Conservation (phyloP, 768 basidiomycete genomes). For the Kwoniella europaea region DNA sequence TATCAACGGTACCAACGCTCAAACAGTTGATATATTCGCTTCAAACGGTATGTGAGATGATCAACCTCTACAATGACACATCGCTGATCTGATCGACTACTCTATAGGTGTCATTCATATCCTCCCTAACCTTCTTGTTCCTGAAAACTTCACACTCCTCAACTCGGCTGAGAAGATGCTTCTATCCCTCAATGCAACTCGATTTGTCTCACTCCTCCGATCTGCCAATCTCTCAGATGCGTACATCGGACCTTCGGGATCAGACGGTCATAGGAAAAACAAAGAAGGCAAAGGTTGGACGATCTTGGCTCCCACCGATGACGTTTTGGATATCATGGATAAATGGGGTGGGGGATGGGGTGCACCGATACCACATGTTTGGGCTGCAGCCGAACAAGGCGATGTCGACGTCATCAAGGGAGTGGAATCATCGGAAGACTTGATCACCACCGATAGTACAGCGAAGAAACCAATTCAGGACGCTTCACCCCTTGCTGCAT, state of each 20-base stretch:
- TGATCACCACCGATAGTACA: slow-evolving; percentile 60
- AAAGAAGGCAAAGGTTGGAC: slow-evolving; percentile 66
- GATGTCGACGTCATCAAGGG: neutral
- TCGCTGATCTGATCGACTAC: neutral
- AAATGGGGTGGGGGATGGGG: slow-evolving; percentile 33
- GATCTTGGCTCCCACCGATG: slow-evolving; percentile 88
- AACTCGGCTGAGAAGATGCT: slow-evolving; percentile 92
- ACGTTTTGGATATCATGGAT: slow-evolving; percentile 65
- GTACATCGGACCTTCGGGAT: slow-evolving; percentile 55
- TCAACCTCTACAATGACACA: no score
- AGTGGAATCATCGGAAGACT: neutral
- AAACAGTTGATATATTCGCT: slow-evolving; percentile 79
- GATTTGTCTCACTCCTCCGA: slow-evolving; percentile 85
- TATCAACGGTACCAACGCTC: slow-evolving; percentile 61
- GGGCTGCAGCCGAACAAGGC: slow-evolving; percentile 13
- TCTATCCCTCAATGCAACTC: slow-evolving; percentile 85
- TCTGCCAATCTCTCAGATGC: slow-evolving; percentile 70
- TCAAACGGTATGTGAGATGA: slow-evolving; percentile 67
- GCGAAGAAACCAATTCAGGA: slow-evolving; percentile 62
- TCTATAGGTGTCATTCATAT: slow-evolving; percentile 79
- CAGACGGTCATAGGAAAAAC: slow-evolving; percentile 35
- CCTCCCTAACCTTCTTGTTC: slow-evolving; percentile 79
- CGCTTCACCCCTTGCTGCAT: slow-evolving; percentile 64
- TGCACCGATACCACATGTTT: slow-evolving; percentile 19
- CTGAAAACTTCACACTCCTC: slow-evolving; percentile 72